Base-by-base conservation (phyloP, 768 basidiomycete species). In the Rhodotorula sphaerocarpa region DNA sequence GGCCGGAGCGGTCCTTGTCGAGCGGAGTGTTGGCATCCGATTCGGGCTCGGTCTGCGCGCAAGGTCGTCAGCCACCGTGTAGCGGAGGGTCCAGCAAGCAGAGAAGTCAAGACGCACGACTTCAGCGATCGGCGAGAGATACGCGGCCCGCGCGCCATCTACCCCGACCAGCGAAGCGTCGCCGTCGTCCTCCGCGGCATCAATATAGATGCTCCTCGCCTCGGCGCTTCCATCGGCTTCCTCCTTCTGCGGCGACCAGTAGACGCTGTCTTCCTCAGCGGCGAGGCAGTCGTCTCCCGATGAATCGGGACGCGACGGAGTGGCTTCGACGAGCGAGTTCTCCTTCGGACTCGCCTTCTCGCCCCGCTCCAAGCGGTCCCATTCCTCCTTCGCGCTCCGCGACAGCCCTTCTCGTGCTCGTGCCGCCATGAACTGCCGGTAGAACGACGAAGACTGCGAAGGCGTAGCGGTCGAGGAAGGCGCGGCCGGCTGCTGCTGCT, bases 21-120 rank as follows among this genome's bases (percentile, higher is more conserved):
- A 59, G 20, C 1, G 63, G 57, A 1, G 66, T 59, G 53, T 58
- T 58, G 41, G 51, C 50, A 5, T 59, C 54, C 25, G 66, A 61
- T 30, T 68, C 62, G 28, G 66, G 66, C 34, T 68, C 66, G 20
- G 62, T 57, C 66, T 64, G 50, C n/a, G 31, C 36, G 36, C 36
- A 39, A 9, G 36, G 10, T 39, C 36, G 36, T 39, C 36, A 39
- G 16, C 36, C 16, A 9, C 16, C 36, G n/a, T n/a, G n/a, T n/a
- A n/a, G n/a, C 2, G 25, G n/a, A 50, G 18, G 25, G 12, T 31
- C n/a, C n/a, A n/a, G n/a, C n/a, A n/a, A n/a, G n/a, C n/a, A n/a
- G n/a, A n/a, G n/a, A n/a, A n/a, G n/a, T n/a, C n/a, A n/a, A n/a
- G n/a, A 55, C 65, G 33, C 43, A 66, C 65, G 20, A 59, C 52